These are phyloP conservation scores for Malus hybrid DNA, from an alignment of 331 rosid species.

Conservation along the genomic window DNA sequence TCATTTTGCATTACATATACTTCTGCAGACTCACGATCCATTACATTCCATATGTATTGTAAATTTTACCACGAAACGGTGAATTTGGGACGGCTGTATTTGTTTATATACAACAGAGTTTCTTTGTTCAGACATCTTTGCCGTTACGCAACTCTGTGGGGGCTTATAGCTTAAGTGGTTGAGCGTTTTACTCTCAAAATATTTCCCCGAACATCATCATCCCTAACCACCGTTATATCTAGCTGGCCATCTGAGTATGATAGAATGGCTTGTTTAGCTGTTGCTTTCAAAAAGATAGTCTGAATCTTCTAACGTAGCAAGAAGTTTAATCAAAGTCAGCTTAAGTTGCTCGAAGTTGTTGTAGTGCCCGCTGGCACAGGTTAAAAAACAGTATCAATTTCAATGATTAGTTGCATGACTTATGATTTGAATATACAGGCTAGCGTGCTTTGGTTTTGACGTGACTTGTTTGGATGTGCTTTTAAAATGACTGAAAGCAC, in stretches of 20 bases:
- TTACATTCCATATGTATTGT: neutral
- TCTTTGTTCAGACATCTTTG: neutral
- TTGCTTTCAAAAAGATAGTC: neutral
- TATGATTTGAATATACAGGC: neutral
- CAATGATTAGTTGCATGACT: neutral
- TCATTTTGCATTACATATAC: neutral
- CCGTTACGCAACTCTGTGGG: too few relatives aligned
- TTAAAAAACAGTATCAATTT: conserved; percentile 9
- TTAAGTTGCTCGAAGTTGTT: conserved; percentile 12
- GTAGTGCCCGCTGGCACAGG: conserved; percentile 13
- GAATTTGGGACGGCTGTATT: neutral
- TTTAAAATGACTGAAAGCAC: too few relatives aligned
- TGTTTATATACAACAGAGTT: neutral
- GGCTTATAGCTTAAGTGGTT: neutral
- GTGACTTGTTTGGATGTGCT: neutral
- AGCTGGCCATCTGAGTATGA: too few relatives aligned
- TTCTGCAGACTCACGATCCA: neutral
- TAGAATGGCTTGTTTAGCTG: too few relatives aligned
- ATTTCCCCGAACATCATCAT: too few relatives aligned
- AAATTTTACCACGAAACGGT: neutral
- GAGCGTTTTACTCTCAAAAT: neutral
- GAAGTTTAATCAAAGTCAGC: neutral
- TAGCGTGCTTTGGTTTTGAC: conserved; percentile 33
- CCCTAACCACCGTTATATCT: too few relatives aligned
- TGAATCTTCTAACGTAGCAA: neutral